Evolutionary conservation across 148 eudicot species (phyloP).

Genomic region (Rhododendron henanense): DNA sequence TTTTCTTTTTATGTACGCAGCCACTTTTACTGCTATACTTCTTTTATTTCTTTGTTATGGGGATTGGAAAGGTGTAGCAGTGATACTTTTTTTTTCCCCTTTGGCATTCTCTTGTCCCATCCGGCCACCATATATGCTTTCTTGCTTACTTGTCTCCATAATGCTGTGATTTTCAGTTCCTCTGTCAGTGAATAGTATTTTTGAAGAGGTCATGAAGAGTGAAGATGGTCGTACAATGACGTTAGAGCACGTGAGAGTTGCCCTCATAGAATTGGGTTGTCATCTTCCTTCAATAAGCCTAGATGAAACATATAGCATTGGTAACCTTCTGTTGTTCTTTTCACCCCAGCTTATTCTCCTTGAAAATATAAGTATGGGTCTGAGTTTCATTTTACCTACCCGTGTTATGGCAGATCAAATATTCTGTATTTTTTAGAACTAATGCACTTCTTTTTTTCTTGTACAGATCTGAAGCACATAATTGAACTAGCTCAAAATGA

Average conservation of each 20-base stretch:
- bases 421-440: neutral
- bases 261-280: conserved; percentile 67
- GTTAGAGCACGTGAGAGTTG: conserved; percentile 61
- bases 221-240: conserved; percentile 67
- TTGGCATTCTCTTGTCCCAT: neutral
- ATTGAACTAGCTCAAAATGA: conserved; percentile 61
- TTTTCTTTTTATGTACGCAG: neutral
- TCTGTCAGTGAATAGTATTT: conserved; percentile 53
- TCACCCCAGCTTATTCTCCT: neutral
- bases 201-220: conserved; percentile 68
- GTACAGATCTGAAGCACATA: conserved; percentile 65
- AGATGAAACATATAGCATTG: conserved; percentile 54
- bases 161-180: conserved; percentile 48
- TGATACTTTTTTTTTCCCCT: neutral
- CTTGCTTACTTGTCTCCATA: neutral
- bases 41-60: neutral
- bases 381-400: neutral
- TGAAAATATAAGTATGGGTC: neutral
- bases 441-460: conserved; percentile 17
- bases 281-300: conserved; percentile 33
- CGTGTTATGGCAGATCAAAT: neutral
- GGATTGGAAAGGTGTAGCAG: neutral
- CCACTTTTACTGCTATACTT: neutral
- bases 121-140: neutral
- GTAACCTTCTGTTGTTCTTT: conserved; percentile 24